Base-by-base conservation (phyloP, 2,329 filamentous ascomycete species). In the Fusarium buharicum region DNA sequence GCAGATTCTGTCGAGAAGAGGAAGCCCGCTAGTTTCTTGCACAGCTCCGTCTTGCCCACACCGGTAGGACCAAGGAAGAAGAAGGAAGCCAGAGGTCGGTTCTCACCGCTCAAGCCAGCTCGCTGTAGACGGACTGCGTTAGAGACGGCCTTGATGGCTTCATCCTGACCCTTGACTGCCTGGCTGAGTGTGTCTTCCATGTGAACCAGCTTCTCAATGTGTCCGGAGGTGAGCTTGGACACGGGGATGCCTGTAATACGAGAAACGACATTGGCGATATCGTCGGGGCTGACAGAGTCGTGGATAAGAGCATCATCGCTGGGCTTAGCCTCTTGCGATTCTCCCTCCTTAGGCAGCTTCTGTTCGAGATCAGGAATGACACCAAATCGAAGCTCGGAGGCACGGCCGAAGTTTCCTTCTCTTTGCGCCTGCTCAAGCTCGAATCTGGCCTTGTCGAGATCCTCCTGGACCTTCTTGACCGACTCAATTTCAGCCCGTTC, bases 1-100 rank as follows among this genome's bases (percentile, higher is more conserved):
- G 95, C 94, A 24, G 88, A 87, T 70, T 97, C 92, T 2, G 92
- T 97, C 1, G 91, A 95, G 78, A 98, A 99, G 33, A 99, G 82
- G 79, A 97, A 98, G 55, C 85, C 86, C 2, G 95, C 95, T 69
- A 99, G 89, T 74, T 96, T 94, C 82, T 98, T 98, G 83, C 93
- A 97, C 1, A 98, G 86, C 73, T 98, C 93, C 4, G 95, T 99
- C 81, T 98, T 99, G 54, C 95, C 95, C 16, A 97, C 94, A 72
- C 95, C 95, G 0, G 95, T 98, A 6, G 95, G 95, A 0, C 95
- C 95, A 4, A 98, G 84, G 84, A 98, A 97, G 89, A 98, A 97
- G 80, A 98, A 97, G 0, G 91, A 96, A 0, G 94, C 95, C 6
- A 97, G 83, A 0, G 95, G 95, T 1, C 93, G 85, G 75, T 97